A percentile compares a stretch with the other conserved stretches of the same genome.
Conservation (phyloP, 1,284 basidiomycete genomes). For the Sutorius eximius region DNA sequence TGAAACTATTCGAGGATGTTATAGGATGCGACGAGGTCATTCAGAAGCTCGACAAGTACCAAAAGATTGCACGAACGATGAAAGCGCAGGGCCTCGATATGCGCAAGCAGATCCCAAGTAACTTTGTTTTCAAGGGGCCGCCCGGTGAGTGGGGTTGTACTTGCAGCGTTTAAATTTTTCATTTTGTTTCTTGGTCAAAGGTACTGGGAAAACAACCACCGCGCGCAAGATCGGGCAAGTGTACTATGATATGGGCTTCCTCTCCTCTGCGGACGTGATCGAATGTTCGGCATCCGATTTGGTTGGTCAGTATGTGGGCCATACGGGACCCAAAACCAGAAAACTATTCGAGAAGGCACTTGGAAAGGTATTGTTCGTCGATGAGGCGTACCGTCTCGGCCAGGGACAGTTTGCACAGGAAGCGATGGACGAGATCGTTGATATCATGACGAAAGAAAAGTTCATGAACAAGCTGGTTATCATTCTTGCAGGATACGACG, state of each 20-base stretch:
- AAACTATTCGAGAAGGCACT: slow-evolving; percentile 58
- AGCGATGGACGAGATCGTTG: slow-evolving; percentile 67
- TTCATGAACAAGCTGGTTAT: slow-evolving; percentile 60
- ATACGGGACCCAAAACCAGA: slow-evolving; percentile 63
- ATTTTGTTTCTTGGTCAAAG: slow-evolving; percentile 6
- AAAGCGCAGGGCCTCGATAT: slow-evolving; percentile 43
- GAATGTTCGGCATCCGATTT: slow-evolving; percentile 68
- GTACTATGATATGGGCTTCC: slow-evolving; percentile 66
- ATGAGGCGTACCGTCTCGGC: slow-evolving; percentile 62
- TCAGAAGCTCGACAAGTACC: slow-evolving; percentile 47
- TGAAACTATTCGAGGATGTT: slow-evolving; percentile 58
- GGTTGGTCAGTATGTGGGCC: slow-evolving; percentile 63
- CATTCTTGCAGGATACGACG: slow-evolving; percentile 64
- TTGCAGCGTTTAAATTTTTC: neutral
- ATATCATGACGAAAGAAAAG: slow-evolving; percentile 53
- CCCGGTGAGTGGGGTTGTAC: slow-evolving; percentile 48
- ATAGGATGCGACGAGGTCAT: slow-evolving; percentile 58
- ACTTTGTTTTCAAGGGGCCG: slow-evolving; percentile 69
- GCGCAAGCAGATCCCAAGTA: slow-evolving; percentile 54
- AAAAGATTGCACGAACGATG: slow-evolving; percentile 46
- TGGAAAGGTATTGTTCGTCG: slow-evolving; percentile 63
- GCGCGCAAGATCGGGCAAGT: slow-evolving; percentile 44
- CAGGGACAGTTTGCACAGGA: slow-evolving; percentile 63
- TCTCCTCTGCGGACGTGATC: slow-evolving; percentile 51
- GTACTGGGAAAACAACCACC: slow-evolving; percentile 45